Evolutionary conservation across 257 asterid genomes (phyloP), one percentile per base, ranked within the genome.

Genomic region (Ilex asprella): DNA sequence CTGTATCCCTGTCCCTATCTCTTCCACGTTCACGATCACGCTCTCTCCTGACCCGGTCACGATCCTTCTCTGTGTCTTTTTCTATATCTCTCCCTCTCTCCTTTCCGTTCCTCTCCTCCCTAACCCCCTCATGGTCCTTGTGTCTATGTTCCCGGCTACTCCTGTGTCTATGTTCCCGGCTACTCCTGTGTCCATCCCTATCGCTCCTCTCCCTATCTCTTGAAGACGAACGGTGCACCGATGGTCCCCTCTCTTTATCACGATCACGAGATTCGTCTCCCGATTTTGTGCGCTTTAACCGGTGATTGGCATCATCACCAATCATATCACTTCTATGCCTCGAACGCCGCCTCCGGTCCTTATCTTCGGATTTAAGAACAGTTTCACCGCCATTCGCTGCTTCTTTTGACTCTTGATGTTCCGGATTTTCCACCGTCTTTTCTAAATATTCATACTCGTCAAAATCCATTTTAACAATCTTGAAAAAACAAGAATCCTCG

Each of bases 391-490:
- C 85, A 61, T 73, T 80, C 27, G 58, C 59, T 68, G 77, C 77
- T 54, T 72, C 80, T 67, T 79, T 76, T 47, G 39, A 44, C 66
- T 51, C 74, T 74, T 72, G 71, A 51, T 2, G 56, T 39, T 75
- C 83, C 4, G 85, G 85, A 39, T 78, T 82, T 66, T 78, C 93
- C 47, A 74, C 85, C 10, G 70, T 70, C 52, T 70, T 82, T 60
- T 82, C 85, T 65, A 80, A 66, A 67, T 85, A 79, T 31, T 76
- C 85, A 56, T 76, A 69, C 78, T 84, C 86, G 49, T 85, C 93
- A 55, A 78, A 79, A 70, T 82, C 86, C 93, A 82, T 84, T 12
- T 53, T 60, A 9, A 21, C 27, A 14, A 46, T 51, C 41, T 47
- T 54, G 8, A 30, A 12, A 60, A 58, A 67, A 31, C 9, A 66